Percentiles rank a stretch among this genome's conserved stretches.
Evolutionary conservation across 208 protist genomes (phyloP).

Genomic region (Tritrichomonas musculus): DNA sequence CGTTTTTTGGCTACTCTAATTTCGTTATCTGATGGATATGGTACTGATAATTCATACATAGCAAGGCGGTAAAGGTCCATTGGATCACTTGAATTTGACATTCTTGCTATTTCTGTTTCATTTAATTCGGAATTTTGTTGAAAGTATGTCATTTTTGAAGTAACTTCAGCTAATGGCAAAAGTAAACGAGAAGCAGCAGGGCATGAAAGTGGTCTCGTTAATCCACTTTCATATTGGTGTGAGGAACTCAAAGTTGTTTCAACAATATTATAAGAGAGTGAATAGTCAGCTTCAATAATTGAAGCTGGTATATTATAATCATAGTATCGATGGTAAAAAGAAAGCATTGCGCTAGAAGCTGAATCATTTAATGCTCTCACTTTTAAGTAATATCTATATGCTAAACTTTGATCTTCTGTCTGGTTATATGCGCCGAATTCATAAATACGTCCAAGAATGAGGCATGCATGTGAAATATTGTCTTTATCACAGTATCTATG

Average conservation of each 20-base stretch:
- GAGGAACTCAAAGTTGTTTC: neutral
- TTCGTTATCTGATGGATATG: neutral
- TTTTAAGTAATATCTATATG: neutral
- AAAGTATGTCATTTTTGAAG: neutral
- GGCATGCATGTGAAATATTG: neutral
- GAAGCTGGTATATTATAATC: neutral
- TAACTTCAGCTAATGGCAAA: neutral
- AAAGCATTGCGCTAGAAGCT: neutral
- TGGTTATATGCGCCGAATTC: neutral
- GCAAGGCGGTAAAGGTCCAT: neutral
- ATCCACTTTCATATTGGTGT: neutral
- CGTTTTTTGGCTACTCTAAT: neutral
- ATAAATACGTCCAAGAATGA: neutral
- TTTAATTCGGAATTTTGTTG: neutral
- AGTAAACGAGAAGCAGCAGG: neutral
- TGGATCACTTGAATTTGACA: neutral
- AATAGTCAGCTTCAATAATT: neutral
- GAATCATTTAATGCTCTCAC: neutral
- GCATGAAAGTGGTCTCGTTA: neutral
- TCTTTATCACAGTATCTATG: neutral
- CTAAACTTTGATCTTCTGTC: neutral
- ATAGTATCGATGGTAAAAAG: constrained; percentile 8
- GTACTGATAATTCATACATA: neutral
- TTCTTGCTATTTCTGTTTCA: neutral
- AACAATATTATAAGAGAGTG: neutral